Base-by-base conservation (phyloP, 1,284 basidiomycete species). In the Cutaneotrichosporon sp. region DNA sequence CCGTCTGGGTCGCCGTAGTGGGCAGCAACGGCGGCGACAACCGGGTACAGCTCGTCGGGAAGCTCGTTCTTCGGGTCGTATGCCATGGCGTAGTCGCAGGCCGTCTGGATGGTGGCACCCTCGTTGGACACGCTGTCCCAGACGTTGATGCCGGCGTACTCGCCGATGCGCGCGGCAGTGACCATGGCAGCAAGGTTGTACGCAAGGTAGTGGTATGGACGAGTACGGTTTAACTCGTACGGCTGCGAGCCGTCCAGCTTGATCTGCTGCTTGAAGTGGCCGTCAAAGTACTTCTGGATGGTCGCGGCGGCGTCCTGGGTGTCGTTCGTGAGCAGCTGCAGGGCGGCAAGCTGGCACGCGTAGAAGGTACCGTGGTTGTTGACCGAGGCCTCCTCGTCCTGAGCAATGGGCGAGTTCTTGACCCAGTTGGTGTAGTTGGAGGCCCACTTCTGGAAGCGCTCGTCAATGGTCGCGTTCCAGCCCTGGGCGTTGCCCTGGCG, bases 281-380 rank as follows among this genome's bases (percentile, higher is more conserved):
- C 59, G 13, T 46, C 55, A 55, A 74, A 78, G 63, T 68, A 78
- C 46, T 65, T 60, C 34, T 69, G 51, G 14, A 67, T 53, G 4
- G 67, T 58, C 7, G 33, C 34, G 18, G 60, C 62, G 3, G 72
- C 75, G 14, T 58, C 57, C 25, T 56, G 45, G 16, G 60, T 64
- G 62, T 78, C 65, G 51, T 70, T 67, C 14, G 68, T 50, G 18
- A 77, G 63, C 31, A 71, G 56, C 42, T 76, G 60, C 20, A 76
- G 66, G 4, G 76, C 56, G 6, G 65, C 69, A 1, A 75, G 60
- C 61, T 78, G 75, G 31, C 70, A 70, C 50, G 64, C 69, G 65
- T 71, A 74, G 68, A 73, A 78, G 10, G 73, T 66, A 18, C 69
- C 73, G 64, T 76, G 74, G 61, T 77, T 77, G 65, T 73, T 77